Evolutionary conservation across 768 basidiomycete species (phyloP).

Genomic region (Boletus fagicola): DNA sequence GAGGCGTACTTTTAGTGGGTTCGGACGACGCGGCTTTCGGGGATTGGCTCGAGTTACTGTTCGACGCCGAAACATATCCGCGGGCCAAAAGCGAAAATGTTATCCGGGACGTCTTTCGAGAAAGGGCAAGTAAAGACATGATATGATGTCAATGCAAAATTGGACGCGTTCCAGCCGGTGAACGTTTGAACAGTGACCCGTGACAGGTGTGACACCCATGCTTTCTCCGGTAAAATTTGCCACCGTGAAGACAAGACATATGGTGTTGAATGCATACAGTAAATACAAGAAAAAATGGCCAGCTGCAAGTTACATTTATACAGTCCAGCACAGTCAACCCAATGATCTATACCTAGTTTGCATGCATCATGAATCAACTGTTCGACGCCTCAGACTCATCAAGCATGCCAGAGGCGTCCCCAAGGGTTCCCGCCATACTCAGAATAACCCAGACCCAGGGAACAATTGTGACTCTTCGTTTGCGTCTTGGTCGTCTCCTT

Average conservation of each 20-base stretch:
- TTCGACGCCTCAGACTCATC: background rate
- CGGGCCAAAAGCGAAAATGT: constrained; percentile 13
- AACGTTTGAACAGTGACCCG: background rate
- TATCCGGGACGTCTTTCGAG: constrained; percentile 15
- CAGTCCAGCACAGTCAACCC: constrained; percentile 9
- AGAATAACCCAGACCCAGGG: constrained; percentile 45
- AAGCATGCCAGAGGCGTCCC: background rate
- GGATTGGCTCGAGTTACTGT: constrained; percentile 2
- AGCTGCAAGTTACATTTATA: constrained; percentile 7
- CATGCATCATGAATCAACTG: background rate
- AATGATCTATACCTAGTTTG: constrained; percentile 16
- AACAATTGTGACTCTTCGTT: constrained; percentile 39
- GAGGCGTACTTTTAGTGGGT: constrained; percentile 17
- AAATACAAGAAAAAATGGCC: constrained; percentile 20
- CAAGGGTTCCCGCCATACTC: constrained; percentile 4
- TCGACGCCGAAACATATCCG: constrained; percentile 13
- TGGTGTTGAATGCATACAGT: constrained; percentile 13
- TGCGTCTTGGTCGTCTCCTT: constrained; percentile 23
- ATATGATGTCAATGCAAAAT: constrained; percentile 10
- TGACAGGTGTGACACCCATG: background rate
- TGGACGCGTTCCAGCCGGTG: background rate
- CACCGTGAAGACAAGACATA: background rate
- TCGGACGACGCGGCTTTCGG: constrained; percentile 8
- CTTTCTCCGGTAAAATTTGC: background rate
- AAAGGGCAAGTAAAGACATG: constrained; percentile 22